Conservation (phyloP, 176 grass and related monocot species). For the Musa schizocarpa region DNA sequence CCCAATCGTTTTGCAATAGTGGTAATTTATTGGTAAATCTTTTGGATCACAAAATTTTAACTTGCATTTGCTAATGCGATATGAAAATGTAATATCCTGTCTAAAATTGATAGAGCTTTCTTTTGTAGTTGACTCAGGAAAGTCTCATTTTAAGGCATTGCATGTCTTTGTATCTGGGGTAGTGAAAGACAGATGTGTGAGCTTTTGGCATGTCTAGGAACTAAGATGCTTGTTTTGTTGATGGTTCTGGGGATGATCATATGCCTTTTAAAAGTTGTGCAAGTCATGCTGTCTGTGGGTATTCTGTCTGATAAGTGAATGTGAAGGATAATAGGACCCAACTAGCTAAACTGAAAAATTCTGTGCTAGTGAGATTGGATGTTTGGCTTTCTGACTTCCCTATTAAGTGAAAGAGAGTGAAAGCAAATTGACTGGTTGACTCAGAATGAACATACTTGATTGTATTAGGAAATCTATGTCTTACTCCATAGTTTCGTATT, state of each 20-base stretch:
- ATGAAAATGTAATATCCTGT: background rate
- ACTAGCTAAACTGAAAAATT: too few species aligned
- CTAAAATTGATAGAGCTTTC: background rate
- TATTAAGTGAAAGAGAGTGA: too few species aligned
- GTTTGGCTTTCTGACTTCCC: too few species aligned
- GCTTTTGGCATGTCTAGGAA: background rate
- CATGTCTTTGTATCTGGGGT: background rate
- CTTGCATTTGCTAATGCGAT: background rate
- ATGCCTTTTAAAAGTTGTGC: background rate
- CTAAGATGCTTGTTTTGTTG: background rate
- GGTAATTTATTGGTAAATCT: background rate
- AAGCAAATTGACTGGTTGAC: too few species aligned
- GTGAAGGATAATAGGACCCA: too few species aligned
- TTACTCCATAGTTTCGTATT: too few species aligned
- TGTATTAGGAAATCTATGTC: too few species aligned
- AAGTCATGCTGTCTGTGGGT: too few species aligned
- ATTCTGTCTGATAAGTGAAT: too few species aligned
- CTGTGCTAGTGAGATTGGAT: too few species aligned
- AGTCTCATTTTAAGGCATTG: background rate
- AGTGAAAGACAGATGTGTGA: background rate
- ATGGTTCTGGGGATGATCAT: background rate
- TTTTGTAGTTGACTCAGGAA: background rate
- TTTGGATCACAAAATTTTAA: conserved; percentile 1
- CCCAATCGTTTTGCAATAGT: background rate
- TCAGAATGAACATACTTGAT: too few species aligned